A percentile compares a stretch with the other conserved stretches of the same genome.
Evolutionary conservation across 805 yeast genomes (phyloP).

Genomic region (Ogataea pini): DNA sequence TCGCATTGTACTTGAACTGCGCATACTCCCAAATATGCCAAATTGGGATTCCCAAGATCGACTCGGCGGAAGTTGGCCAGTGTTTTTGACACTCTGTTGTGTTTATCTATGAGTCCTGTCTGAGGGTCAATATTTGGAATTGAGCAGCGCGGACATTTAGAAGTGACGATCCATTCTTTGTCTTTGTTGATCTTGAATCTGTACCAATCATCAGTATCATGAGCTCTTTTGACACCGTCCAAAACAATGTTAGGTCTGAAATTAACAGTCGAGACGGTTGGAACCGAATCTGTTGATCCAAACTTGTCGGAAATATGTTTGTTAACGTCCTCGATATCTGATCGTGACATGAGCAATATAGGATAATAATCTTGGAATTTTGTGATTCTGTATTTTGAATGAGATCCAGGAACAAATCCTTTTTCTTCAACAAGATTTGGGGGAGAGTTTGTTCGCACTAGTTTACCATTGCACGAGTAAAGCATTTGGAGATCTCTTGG

Average conservation of each 20-base stretch:
- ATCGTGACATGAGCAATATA: slow-evolving; percentile 22
- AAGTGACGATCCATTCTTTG: slow-evolving; percentile 25
- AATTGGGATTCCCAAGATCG: slow-evolving; percentile 21
- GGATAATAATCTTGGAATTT: slow-evolving; percentile 33
- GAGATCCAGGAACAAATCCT: slow-evolving; percentile 9
- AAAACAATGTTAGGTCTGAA: slow-evolving; percentile 30
- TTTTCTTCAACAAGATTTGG: slow-evolving; percentile 6
- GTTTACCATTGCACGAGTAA: slow-evolving; percentile 27
- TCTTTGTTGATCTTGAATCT: slow-evolving; percentile 16
- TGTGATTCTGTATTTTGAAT: slow-evolving; percentile 21
- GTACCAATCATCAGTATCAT: slow-evolving; percentile 30
- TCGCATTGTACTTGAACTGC: slow-evolving; percentile 27
- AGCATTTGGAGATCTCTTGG: slow-evolving; percentile 19
- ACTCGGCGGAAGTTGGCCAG: slow-evolving; percentile 26
- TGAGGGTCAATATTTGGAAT: slow-evolving; percentile 27
- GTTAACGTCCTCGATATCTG: slow-evolving; percentile 25
- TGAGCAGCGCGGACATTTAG: slow-evolving; percentile 33
- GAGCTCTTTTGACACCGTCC: slow-evolving; percentile 16
- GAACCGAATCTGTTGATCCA: slow-evolving; percentile 1
- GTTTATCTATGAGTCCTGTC: slow-evolving; percentile 21
- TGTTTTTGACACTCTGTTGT: slow-evolving; percentile 22
- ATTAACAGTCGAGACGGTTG: slow-evolving; percentile 12
- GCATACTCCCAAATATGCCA: slow-evolving; percentile 25
- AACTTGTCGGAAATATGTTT: slow-evolving; percentile 5
- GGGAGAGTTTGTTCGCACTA: slow-evolving; percentile 29